Evolutionary conservation across 2,329 filamentous ascomycete species (phyloP).

Genomic region (Aspergillus aculeatus): DNA sequence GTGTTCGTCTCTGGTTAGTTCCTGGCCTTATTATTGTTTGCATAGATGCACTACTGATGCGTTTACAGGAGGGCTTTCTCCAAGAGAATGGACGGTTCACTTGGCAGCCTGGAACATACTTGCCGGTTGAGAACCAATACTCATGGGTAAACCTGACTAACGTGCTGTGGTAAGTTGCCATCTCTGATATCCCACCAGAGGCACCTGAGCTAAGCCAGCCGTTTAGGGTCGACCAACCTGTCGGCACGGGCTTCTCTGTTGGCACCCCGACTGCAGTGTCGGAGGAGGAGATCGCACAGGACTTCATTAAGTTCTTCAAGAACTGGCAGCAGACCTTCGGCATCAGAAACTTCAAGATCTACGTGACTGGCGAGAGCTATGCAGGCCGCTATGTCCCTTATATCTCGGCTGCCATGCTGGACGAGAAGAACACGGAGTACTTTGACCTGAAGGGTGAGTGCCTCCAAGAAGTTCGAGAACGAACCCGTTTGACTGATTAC

Average conservation of each 20-base stretch:
- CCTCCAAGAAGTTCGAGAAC: background rate
- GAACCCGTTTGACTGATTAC: background rate
- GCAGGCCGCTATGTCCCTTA: constrained; percentile 71
- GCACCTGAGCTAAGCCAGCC: background rate
- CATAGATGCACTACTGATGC: constrained; percentile 15
- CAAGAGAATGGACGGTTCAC: constrained; percentile 75
- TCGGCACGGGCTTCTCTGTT: constrained; percentile 66
- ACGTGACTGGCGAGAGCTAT: constrained; percentile 72
- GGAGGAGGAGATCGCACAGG: constrained; percentile 65
- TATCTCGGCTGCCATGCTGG: constrained; percentile 71
- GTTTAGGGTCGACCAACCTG: constrained; percentile 38
- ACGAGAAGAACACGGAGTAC: constrained; percentile 65
- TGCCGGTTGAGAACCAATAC: constrained; percentile 65
- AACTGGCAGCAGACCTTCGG: constrained; percentile 72
- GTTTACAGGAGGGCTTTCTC: constrained; percentile 65
- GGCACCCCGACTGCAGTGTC: constrained; percentile 64
- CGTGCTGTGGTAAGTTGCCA: constrained; percentile 65
- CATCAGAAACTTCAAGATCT: constrained; percentile 68
- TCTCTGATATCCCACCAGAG: background rate
- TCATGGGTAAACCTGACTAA: constrained; percentile 76
- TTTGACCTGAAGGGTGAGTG: constrained; percentile 62
- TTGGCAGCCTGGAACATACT: constrained; percentile 68
- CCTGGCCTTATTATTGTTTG: background rate
- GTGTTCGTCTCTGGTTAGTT: constrained; percentile 26
- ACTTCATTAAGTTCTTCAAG: constrained; percentile 77